A percentile compares a stretch with the other conserved stretches of the same genome.
Conservation (phyloP, 768 basidiomycete species). For the Cubamyces lactineus region DNA sequence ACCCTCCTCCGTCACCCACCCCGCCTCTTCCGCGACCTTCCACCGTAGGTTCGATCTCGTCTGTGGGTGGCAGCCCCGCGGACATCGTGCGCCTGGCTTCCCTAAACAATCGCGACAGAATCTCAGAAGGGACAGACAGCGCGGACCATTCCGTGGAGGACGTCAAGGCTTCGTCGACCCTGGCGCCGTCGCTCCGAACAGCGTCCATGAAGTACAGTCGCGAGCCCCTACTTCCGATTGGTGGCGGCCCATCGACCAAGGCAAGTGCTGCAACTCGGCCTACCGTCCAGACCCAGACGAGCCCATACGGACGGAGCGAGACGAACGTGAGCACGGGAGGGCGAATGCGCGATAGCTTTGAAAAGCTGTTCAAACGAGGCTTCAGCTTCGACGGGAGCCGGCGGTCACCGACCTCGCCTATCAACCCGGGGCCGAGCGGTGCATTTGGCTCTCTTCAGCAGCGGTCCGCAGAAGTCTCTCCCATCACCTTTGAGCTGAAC, state of each 20-base stretch:
- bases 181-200: constrained; percentile 46
- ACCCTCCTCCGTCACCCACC: constrained; percentile 48
- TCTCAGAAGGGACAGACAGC: constrained; percentile 46
- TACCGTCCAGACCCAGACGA: constrained; percentile 30
- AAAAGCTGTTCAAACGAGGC: constrained; percentile 59
- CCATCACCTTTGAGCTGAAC: constrained; percentile 34
- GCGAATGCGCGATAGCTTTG: constrained; percentile 60
- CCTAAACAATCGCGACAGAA: constrained; percentile 41
- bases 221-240: constrained; percentile 71
- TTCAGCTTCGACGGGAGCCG: constrained; percentile 41
- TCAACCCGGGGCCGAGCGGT: constrained; percentile 23
- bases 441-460: constrained; percentile 25
- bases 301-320: constrained; percentile 35
- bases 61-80: constrained; percentile 29
- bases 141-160: constrained; percentile 36
- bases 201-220: constrained; percentile 59
- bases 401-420: constrained; percentile 28
- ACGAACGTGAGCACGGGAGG: constrained; percentile 35
- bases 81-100: constrained; percentile 46
- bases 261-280: constrained; percentile 30
- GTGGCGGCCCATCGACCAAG: constrained; percentile 29
- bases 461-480: constrained; percentile 24
- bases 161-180: constrained; percentile 32
- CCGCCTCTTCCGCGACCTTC: constrained; percentile 35
- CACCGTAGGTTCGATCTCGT: constrained; percentile 34